A percentile compares a stretch with the other conserved stretches of the same genome.
Evolutionary conservation across 1,139 yeast species (phyloP).

Genomic region (Geotrichum reessii): DNA sequence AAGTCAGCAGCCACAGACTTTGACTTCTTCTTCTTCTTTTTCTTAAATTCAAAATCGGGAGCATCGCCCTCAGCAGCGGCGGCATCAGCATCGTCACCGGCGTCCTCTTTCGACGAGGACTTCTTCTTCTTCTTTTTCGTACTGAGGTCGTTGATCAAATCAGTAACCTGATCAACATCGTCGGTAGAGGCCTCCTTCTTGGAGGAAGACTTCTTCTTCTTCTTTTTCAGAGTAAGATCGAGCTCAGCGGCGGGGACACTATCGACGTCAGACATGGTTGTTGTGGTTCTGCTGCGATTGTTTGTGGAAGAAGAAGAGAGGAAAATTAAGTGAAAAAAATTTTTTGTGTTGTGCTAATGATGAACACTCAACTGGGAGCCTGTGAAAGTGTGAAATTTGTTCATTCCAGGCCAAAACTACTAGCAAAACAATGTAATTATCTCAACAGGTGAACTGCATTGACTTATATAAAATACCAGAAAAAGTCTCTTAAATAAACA

Average conservation of each 20-base stretch:
- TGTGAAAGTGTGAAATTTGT: not conserved
- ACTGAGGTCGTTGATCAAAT: conserved; percentile 45
- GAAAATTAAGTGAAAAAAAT: not conserved
- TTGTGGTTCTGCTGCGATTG: not conserved
- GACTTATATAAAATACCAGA: not conserved
- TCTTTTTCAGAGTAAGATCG: conserved; percentile 46
- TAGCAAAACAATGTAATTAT: not conserved
- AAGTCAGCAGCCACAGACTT: conserved; percentile 63
- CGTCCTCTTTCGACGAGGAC: conserved; percentile 21
- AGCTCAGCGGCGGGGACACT: conserved; percentile 17
- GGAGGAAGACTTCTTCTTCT: conserved; percentile 72
- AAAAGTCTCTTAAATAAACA: too few species aligned
- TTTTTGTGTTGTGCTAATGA: not conserved
- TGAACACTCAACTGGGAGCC: not conserved
- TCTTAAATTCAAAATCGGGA: conserved; percentile 70
- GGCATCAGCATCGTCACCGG: conserved; percentile 47
- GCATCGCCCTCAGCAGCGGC: conserved; percentile 48
- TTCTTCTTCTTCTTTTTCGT: conserved; percentile 47
- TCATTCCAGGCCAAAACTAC: not conserved
- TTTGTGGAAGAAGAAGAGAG: not conserved
- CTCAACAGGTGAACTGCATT: not conserved
- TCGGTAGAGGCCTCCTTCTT: conserved; percentile 34
- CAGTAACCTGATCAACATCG: conserved; percentile 38
- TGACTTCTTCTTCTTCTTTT: conserved; percentile 78
- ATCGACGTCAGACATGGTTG: conserved; percentile 18